phyloP scores from a whole-genome alignment of 495 filamentous ascomycete genomes.

The Clohesyomyces aquaticus region DNA sequence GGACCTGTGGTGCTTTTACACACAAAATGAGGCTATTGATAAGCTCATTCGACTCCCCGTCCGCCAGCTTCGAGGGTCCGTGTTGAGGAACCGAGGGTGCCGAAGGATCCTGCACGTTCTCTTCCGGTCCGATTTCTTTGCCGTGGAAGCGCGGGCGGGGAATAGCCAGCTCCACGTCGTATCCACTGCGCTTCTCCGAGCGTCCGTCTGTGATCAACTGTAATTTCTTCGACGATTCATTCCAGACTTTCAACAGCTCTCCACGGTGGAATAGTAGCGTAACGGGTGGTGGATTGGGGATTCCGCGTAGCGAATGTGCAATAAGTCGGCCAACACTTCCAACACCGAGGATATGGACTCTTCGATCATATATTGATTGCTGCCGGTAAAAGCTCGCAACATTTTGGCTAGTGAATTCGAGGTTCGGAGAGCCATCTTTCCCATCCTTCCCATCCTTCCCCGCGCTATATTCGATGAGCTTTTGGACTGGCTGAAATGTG shows the following conservation, averaged over 20 bases:
- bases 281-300: constrained; percentile 62
- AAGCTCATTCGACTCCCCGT: constrained; percentile 44
- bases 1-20: constrained; percentile 60
- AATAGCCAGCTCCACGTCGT: constrained; percentile 56
- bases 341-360: constrained; percentile 63
- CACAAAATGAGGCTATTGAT: constrained; percentile 82
- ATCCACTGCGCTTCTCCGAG: constrained; percentile 50
- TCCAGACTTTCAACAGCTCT: constrained; percentile 47
- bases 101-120: neutral
- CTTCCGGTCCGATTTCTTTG: constrained; percentile 23
- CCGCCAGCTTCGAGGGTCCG: neutral
- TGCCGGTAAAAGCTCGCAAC: constrained; percentile 35
- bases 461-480: constrained; percentile 4
- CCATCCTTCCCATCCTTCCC: neutral
- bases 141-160: constrained; percentile 30
- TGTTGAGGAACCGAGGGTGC: neutral
- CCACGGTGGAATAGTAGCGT: constrained; percentile 59
- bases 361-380: constrained; percentile 19
- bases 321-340: constrained; percentile 64
- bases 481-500: neutral
- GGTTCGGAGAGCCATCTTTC: neutral
- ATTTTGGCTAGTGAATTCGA: neutral
- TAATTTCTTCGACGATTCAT: constrained; percentile 35
- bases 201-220: constrained; percentile 47
- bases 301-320: constrained; percentile 60